Evolutionary conservation across 805 yeast species (phyloP), one percentile per base, ranked within the genome.

Genomic region (Martiniozyma abietophila): DNA sequence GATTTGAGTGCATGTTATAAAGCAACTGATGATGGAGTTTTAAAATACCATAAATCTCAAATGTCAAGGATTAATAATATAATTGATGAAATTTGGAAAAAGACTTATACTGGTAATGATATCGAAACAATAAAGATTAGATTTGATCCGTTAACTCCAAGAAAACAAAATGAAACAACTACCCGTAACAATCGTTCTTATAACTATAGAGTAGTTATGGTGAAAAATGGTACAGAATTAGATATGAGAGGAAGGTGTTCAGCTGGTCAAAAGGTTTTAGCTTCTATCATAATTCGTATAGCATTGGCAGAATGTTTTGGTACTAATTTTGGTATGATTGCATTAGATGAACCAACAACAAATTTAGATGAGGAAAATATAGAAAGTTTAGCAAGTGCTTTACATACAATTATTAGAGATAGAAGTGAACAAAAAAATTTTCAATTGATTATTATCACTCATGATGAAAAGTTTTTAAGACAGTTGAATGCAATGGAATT

Each of bases 221-320:
- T 77, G 39, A 92, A 92, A 53, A 84, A 81, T 49, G 89, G 82
- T 39, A 81, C 78, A 1, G 97, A 92, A 54, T 62, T 92, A 31
- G 99, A 92, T 52, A 92, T 92, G 99, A 71, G 99, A 42, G 99
- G 98, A 0, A 63, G 98, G 38, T 92, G 99, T 54, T 84, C 96
- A 2, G 97, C 98, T 0, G 99, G 99, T 0, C 99, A 92, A 56
- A 84, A 86, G 49, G 96, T 92, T 4, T 59, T 92, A 29, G 96
- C 97, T 0, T 80, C 94, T 25, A 88, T 92, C 31, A 76, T 92
- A 21, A 89, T 92, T 37, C 67, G 99, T 36, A 60, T 92, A 36
- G 96, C 96, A 0, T 62, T 92, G 31, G 92, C 97, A 1, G 97
- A 92, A 56, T 84, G 96, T 49, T 89, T 92, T 62, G 97, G 98